These are phyloP conservation scores for Neonectria coccinea DNA, from an alignment of 2,329 filamentous ascomycete species.

Conservation along the genomic window DNA sequence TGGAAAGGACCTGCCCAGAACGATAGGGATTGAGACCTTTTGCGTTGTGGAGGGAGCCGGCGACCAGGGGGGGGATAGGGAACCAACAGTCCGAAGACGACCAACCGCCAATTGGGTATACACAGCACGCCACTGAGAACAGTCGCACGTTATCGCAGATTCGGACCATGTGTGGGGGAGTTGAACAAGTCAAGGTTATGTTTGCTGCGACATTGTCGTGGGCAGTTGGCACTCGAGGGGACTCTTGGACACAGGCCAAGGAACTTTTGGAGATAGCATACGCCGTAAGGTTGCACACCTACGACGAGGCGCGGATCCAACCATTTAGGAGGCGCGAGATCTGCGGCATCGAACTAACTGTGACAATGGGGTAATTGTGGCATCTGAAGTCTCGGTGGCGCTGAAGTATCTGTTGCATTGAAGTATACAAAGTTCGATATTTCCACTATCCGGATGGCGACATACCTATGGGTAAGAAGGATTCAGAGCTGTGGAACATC, in stretches of 20 bases:
- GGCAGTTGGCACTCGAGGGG: neutral
- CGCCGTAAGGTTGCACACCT: neutral
- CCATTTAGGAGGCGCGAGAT: neutral
- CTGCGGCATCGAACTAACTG: neutral
- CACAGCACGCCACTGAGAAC: neutral
- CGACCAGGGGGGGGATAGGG: neutral
- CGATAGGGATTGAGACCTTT: neutral
- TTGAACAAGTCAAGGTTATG: neutral
- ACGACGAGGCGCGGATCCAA: neutral
- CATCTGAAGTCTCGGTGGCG: neutral
- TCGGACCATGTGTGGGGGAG: neutral
- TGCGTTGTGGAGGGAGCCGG: neutral
- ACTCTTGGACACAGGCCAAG: neutral
- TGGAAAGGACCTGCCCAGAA: neutral
- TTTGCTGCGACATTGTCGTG: neutral
- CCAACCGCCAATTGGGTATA: neutral
- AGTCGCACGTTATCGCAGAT: neutral
- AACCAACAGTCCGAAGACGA: neutral
- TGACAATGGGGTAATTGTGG: neutral
- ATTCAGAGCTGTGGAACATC: neutral
- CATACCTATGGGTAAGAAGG: neutral
- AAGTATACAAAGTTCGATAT: neutral
- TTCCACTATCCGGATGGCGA: neutral
- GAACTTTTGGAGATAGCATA: conserved; percentile 7
- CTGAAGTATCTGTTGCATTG: neutral